phyloP scores from a whole-genome alignment of 305 asterid genomes.

The Salvia sclarea region DNA sequence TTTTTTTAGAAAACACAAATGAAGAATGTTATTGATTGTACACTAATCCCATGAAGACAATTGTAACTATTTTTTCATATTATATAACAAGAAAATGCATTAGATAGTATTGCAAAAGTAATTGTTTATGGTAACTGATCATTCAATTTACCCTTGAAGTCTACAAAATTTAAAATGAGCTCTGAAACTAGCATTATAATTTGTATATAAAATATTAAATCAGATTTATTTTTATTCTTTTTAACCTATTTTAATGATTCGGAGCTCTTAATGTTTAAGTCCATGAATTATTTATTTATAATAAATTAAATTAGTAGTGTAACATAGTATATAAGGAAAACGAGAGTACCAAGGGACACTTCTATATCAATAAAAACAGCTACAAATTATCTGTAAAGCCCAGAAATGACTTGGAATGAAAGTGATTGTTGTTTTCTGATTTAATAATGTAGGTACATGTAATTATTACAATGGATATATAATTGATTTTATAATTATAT shows the following conservation, averaged over 20 bases:
- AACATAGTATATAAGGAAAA: not conserved
- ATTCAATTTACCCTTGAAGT: not conserved
- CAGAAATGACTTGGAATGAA: slow-evolving; percentile 30
- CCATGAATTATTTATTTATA: not conserved
- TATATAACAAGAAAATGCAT: not conserved
- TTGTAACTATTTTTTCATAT: not conserved
- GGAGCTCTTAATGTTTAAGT: not conserved
- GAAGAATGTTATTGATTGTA: not conserved
- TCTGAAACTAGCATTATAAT: not conserved
- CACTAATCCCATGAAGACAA: not conserved
- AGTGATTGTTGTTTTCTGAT: slow-evolving; percentile 16
- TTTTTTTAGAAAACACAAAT: too few species aligned
- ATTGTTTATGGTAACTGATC: too few species aligned
- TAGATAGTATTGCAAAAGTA: too few species aligned
- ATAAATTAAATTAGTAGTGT: slow-evolving; percentile 1
- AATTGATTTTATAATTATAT: not conserved
- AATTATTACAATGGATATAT: not conserved
- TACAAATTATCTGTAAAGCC: slow-evolving; percentile 34
- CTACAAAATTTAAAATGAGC: not conserved
- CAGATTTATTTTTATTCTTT: too few species aligned
- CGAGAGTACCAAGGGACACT: slow-evolving; percentile 25
- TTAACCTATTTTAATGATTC: not conserved
- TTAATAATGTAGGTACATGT: not conserved
- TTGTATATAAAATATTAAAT: too few species aligned
- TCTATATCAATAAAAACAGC: slow-evolving; percentile 22